A percentile compares a stretch with the other conserved stretches of the same genome.
Conservation (phyloP, 129 eudicot genomes). For the Helianthus tuberosus region DNA sequence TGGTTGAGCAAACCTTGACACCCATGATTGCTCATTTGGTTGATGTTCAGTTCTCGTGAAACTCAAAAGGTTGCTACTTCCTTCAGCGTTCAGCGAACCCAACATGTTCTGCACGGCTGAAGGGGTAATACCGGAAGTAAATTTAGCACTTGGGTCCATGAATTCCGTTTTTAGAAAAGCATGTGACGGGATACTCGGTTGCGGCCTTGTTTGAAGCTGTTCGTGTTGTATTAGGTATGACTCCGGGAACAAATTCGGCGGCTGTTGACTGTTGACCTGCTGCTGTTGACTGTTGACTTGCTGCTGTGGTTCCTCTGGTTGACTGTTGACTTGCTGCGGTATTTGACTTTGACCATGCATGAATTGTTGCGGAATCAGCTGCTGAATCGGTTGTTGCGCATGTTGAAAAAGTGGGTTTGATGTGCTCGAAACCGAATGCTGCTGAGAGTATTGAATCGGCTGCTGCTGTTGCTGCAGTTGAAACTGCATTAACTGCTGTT, state of each 20-base stretch:
- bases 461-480: slow-evolving; percentile 72
- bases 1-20: slow-evolving; percentile 58
- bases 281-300: slow-evolving; percentile 31
- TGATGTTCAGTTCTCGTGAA: slow-evolving; percentile 61
- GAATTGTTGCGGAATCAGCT: slow-evolving; percentile 54
- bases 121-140: slow-evolving; percentile 48
- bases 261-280: slow-evolving; percentile 38
- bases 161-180: slow-evolving; percentile 61
- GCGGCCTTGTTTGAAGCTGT: slow-evolving; percentile 70
- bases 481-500: slow-evolving; percentile 77
- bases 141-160: slow-evolving; percentile 48
- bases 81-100: slow-evolving; percentile 66
- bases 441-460: slow-evolving; percentile 68
- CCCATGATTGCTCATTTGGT: slow-evolving; percentile 75
- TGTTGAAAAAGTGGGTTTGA: slow-evolving; percentile 66
- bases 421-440: slow-evolving; percentile 43
- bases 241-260: slow-evolving; percentile 49
- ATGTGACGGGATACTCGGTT: slow-evolving; percentile 47
- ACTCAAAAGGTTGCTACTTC: slow-evolving; percentile 62
- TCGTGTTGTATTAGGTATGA: slow-evolving; percentile 52
- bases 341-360: slow-evolving; percentile 73
- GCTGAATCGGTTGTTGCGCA: slow-evolving; percentile 58
- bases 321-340: slow-evolving; percentile 54
- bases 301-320: slow-evolving; percentile 52
- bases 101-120: slow-evolving; percentile 68